Evolutionary conservation across 495 filamentous ascomycete species (phyloP).

Genomic region (Aspergillus incahuasiensis): DNA sequence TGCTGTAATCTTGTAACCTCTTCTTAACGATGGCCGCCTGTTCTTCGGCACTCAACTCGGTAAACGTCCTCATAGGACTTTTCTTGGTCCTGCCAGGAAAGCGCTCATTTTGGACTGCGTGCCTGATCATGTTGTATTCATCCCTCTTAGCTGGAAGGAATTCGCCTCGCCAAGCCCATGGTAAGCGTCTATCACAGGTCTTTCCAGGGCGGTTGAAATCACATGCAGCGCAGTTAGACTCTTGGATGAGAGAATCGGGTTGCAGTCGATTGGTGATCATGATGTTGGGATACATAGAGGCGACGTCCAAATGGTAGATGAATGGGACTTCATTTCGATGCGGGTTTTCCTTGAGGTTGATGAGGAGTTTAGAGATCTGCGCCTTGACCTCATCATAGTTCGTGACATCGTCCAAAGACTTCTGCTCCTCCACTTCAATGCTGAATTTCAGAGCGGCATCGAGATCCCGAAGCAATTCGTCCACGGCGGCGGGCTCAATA

Average conservation of each 20-base stretch:
- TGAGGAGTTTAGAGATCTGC: slow-evolving; percentile 70
- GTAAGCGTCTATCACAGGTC: slow-evolving; percentile 89
- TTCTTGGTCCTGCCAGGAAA: slow-evolving; percentile 76
- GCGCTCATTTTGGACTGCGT: slow-evolving; percentile 85
- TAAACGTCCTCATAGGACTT: slow-evolving; percentile 66
- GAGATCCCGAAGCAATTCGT: slow-evolving; percentile 81
- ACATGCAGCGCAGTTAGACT: slow-evolving; percentile 93
- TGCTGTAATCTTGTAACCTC: slow-evolving; percentile 84
- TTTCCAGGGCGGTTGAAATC: slow-evolving; percentile 98
- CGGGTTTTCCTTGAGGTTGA: slow-evolving; percentile 72
- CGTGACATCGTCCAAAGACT: slow-evolving; percentile 79
- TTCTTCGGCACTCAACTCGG: slow-evolving; percentile 77
- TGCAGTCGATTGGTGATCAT: slow-evolving; percentile 99
- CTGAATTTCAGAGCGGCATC: slow-evolving; percentile 90
- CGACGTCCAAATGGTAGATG: slow-evolving; percentile 98
- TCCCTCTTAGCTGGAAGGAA: slow-evolving; percentile 93
- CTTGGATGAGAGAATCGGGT: slow-evolving; percentile 95
- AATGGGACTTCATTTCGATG: slow-evolving; percentile 77
- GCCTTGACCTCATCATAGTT: slow-evolving; percentile 92
- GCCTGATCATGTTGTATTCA: slow-evolving; percentile 98
- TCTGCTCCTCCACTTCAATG: slow-evolving; percentile 91
- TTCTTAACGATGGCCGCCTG: slow-evolving; percentile 81
- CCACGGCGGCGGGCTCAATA: slow-evolving; percentile 78
- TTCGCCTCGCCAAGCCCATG: slow-evolving; percentile 98
- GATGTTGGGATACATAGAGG: slow-evolving; percentile 99